phyloP scores from a whole-genome alignment of 2,329 filamentous ascomycete genomes.

The Cladorrhinum sp. region DNA sequence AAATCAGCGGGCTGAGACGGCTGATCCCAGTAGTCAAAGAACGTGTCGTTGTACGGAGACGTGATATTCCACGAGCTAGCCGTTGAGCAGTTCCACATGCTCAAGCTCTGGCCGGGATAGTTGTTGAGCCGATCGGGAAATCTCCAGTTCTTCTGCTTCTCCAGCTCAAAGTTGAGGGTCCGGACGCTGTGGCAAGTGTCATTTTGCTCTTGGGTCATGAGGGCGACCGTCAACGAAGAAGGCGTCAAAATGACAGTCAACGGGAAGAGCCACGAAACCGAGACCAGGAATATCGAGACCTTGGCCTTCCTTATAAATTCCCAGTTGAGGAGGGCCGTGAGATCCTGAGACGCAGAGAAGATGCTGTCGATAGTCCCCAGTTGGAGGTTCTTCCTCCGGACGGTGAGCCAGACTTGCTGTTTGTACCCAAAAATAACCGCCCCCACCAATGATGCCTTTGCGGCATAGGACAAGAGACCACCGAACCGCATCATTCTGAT shows the following conservation, averaged over 20 bases:
- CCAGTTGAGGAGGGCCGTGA: constrained; percentile 21
- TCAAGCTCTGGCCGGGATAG: constrained; percentile 26
- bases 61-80: constrained; percentile 7
- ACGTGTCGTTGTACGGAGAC: constrained; percentile 23
- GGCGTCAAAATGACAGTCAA: constrained; percentile 31
- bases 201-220: constrained; percentile 12
- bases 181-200: constrained; percentile 25
- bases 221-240: constrained; percentile 30
- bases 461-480: constrained; percentile 22
- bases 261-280: constrained; percentile 27
- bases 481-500: constrained; percentile 26
- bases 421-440: constrained; percentile 25
- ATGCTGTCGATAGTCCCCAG: constrained; percentile 25
- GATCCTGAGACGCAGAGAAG: constrained; percentile 22
- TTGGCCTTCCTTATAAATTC: constrained; percentile 24
- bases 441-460: constrained; percentile 23
- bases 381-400: constrained; percentile 19
- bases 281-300: constrained; percentile 18
- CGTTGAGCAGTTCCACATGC: constrained; percentile 29
- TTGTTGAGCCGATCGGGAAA: constrained; percentile 21
- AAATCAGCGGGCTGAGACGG: constrained; percentile 23
- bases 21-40: constrained; percentile 32
- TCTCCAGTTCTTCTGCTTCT: constrained; percentile 31
- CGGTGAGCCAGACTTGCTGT: constrained; percentile 27
- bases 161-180: constrained; percentile 31